Evolutionary conservation across 345 rosid species (phyloP).

Genomic region (Tarenaya hassleriana): DNA sequence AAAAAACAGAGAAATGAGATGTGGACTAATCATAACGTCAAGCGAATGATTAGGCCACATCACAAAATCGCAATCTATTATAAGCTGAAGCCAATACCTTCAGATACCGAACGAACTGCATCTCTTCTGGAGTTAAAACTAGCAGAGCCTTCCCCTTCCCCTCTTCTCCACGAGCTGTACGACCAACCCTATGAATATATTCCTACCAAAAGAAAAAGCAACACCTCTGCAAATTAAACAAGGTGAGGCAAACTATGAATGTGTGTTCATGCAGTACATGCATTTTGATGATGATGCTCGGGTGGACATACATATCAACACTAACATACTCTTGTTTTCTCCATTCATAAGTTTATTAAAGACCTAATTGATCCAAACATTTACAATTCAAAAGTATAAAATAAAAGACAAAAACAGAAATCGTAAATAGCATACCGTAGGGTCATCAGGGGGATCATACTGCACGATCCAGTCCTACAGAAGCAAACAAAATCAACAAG

Average conservation of each 20-base stretch:
- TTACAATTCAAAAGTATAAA: background rate
- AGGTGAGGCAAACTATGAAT: background rate
- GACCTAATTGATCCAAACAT: background rate
- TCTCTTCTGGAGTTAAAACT: constrained; percentile 75
- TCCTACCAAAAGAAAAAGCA: constrained; percentile 45
- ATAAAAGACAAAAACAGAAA: background rate
- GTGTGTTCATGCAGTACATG: too few relatives aligned
- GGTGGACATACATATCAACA: too few relatives aligned
- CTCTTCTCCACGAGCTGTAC: constrained; percentile 99
- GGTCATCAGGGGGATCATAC: constrained; percentile 96
- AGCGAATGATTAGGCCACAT: background rate
- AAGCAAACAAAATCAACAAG: constrained; percentile 12
- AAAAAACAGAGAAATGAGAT: too few relatives aligned
- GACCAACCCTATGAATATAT: constrained; percentile 96
- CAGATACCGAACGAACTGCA: constrained; percentile 72
- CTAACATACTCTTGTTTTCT: too few relatives aligned
- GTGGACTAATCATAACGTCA: too few relatives aligned
- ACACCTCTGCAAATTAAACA: background rate
- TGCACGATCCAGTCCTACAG: constrained; percentile 96
- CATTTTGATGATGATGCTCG: too few relatives aligned
- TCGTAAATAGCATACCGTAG: constrained; percentile 43
- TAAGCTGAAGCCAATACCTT: constrained; percentile 40
- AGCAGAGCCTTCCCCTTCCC: constrained; percentile 87
- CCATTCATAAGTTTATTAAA: too few relatives aligned
- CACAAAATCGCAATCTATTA: background rate